These are phyloP conservation scores for Paramecium caudatum DNA, from an alignment of 73 alveolate species.

Conservation along the genomic window DNA sequence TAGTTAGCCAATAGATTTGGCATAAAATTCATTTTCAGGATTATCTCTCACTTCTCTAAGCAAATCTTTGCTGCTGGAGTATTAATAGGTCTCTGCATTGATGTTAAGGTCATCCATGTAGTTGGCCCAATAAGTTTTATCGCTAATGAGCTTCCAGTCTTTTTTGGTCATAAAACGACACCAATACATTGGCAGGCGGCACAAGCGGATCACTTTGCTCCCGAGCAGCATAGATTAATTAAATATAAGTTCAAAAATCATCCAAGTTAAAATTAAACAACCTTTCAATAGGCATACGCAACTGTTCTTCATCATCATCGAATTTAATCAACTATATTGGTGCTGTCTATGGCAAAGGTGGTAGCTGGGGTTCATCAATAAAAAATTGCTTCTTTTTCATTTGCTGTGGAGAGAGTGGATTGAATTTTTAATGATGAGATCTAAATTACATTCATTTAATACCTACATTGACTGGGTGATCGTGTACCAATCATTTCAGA, in stretches of 20 bases:
- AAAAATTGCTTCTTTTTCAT: too few relatives aligned
- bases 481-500: constrained; percentile 56
- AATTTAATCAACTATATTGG: too few relatives aligned
- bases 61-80: not conserved
- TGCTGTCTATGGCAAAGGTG: too few relatives aligned
- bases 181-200: not conserved
- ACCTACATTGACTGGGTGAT: constrained; percentile 62
- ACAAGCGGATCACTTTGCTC: constrained; percentile 2
- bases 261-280: too few relatives aligned
- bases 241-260: not conserved
- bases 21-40: constrained; percentile 23
- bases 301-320: too few relatives aligned
- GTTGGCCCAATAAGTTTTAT: not conserved
- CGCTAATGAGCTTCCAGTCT: constrained; percentile 33
- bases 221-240: not conserved
- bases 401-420: constrained; percentile 41
- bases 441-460: not conserved
- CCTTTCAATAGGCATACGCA: too few relatives aligned
- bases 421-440: constrained; percentile 59
- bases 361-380: too few relatives aligned
- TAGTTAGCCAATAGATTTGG: constrained; percentile 33
- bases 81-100: constrained; percentile 52
- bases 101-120: constrained; percentile 53
- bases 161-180: constrained; percentile 23
- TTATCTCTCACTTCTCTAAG: constrained; percentile 11